A percentile compares a stretch with the other conserved stretches of the same genome.
These are phyloP conservation scores for Leonotis leonurus DNA, from an alignment of 257 asterid species.

Conservation along the genomic window DNA sequence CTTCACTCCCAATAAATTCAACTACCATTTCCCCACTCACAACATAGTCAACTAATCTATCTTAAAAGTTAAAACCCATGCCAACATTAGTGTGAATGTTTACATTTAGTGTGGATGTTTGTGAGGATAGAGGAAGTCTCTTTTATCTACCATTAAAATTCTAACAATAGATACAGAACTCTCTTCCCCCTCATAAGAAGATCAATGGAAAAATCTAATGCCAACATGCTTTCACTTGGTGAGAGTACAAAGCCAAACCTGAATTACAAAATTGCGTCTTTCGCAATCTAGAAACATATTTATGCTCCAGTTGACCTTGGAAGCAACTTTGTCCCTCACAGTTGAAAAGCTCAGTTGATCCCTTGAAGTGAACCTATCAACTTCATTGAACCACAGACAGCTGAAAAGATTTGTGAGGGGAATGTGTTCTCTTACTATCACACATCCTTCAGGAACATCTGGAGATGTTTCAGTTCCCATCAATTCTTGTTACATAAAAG, in stretches of 20 bases:
- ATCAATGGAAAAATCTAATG: neutral
- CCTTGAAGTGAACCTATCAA: slow-evolving; percentile 89
- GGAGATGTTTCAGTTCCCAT: slow-evolving; percentile 29
- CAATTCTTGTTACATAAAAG: slow-evolving; percentile 9
- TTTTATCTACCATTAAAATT: neutral
- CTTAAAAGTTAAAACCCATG: no score
- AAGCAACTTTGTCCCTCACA: slow-evolving; percentile 72
- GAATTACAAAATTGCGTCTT: slow-evolving; percentile 83
- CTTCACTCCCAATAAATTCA: no score
- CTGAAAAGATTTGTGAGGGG: slow-evolving; percentile 87
- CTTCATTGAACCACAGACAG: slow-evolving; percentile 97
- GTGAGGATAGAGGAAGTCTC: no score
- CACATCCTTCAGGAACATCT: slow-evolving; percentile 99
- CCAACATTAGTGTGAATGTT: no score
- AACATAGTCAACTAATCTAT: no score
- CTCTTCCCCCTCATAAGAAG: neutral
- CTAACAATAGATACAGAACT: neutral
- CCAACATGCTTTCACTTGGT: neutral
- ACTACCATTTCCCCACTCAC: no score
- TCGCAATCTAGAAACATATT: slow-evolving; percentile 94
- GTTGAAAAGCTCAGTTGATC: slow-evolving; percentile 97
- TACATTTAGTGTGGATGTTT: no score
- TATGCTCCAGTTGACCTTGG: slow-evolving; percentile 63
- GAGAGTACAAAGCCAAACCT: slow-evolving; percentile 43
- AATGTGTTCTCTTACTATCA: slow-evolving; percentile 75